Conservation (phyloP, 495 filamentous ascomycete genomes). For the Neurospora africana region DNA sequence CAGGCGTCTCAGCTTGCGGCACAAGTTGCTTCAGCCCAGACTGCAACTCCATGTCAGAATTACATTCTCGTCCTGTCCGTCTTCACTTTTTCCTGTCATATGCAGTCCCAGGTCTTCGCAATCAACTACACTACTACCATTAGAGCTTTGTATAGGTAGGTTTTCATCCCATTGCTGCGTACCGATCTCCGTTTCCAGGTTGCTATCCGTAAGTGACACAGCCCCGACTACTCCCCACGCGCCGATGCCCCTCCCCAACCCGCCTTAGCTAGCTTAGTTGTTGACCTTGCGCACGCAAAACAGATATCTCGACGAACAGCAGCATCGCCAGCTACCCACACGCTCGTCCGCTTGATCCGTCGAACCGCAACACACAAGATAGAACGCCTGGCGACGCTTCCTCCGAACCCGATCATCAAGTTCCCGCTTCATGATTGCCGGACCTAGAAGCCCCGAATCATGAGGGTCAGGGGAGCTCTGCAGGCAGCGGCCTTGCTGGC, state of each 20-base stretch:
- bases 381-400: neutral
- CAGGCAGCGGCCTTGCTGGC: conserved; percentile 31
- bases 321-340: neutral
- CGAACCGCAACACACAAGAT: neutral
- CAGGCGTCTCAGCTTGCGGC: conserved; percentile 17
- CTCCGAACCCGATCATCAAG: neutral
- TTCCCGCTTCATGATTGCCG: conserved; percentile 17
- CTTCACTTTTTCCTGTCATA: neutral
- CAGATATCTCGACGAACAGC: neutral
- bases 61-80: neutral
- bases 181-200: neutral
- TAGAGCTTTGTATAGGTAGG: neutral
- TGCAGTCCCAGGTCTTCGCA: neutral
- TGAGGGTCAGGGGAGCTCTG: conserved; percentile 36
- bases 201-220: neutral
- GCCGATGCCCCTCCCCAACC: neutral
- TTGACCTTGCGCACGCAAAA: neutral
- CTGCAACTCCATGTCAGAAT: neutral
- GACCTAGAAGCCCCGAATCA: conserved; percentile 18
- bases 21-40: neutral
- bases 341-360: neutral
- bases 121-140: neutral
- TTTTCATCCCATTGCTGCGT: neutral
- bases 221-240: neutral
- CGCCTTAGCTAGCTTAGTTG: neutral